Percentiles rank a stretch among this genome's conserved stretches.
Conservation (phyloP, 2,329 filamentous ascomycete genomes). For the Aspergillus spinulosporus region DNA sequence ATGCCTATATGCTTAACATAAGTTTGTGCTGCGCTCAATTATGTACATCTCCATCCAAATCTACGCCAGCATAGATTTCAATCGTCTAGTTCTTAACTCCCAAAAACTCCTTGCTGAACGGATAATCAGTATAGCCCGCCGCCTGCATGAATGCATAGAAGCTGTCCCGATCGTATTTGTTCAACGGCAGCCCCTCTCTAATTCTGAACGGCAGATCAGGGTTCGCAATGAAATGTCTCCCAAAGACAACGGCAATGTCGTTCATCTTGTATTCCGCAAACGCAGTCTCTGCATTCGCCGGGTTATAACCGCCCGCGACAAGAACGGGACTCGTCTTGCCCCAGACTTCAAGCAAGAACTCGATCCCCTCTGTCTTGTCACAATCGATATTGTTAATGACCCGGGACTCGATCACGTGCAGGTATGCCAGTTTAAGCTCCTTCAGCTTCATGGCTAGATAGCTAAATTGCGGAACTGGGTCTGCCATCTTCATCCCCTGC, state of each 20-base stretch:
- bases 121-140: constrained; percentile 44
- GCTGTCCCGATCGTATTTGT: constrained; percentile 39
- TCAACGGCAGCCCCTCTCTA: constrained; percentile 39
- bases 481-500: constrained; percentile 54
- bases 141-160: constrained; percentile 43
- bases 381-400: constrained; percentile 10
- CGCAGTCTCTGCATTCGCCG: constrained; percentile 4
- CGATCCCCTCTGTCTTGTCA: constrained; percentile 13
- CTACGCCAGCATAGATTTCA: not conserved
- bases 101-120: constrained; percentile 32
- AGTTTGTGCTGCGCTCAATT: no score
- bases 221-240: constrained; percentile 47
- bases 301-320: constrained; percentile 17
- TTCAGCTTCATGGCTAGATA: not conserved
- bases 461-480: constrained; percentile 62
- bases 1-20: no score
- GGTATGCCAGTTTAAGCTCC: constrained; percentile 41
- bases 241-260: constrained; percentile 38
- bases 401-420: constrained; percentile 17
- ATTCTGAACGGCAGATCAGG: constrained; percentile 48
- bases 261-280: constrained; percentile 15
- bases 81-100: not conserved
- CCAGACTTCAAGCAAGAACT: constrained; percentile 13
- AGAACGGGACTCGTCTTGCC: constrained; percentile 10
- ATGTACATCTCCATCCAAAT: no score